phyloP scores from a whole-genome alignment of 192 early-diverging fungal species.

The Phlyctochytrium planicorne region DNA sequence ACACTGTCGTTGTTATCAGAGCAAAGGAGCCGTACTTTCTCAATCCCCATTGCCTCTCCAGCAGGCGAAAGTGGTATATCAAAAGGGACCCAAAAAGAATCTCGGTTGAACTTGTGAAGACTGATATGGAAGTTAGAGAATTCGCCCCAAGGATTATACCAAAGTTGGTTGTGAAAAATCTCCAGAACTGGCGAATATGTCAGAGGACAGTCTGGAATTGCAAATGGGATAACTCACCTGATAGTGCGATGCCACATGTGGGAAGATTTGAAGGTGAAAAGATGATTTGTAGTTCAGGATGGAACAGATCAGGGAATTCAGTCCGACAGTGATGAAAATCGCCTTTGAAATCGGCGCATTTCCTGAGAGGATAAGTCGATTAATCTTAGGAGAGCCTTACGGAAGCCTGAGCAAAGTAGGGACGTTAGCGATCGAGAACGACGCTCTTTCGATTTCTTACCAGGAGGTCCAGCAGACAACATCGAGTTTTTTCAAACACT shows the following conservation, averaged over 20 bases:
- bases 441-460: too few relatives aligned
- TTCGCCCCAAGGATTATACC: background rate
- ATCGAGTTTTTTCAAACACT: too few relatives aligned
- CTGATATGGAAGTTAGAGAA: background rate
- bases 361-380: background rate
- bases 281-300: constrained; percentile 17
- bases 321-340: constrained; percentile 31
- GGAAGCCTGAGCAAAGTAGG: background rate
- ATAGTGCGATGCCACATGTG: constrained; percentile 24
- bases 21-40: constrained; percentile 35
- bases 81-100: constrained; percentile 40
- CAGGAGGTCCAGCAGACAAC: too few relatives aligned
- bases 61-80: constrained; percentile 38
- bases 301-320: constrained; percentile 32
- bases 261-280: constrained; percentile 15
- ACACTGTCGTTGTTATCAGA: constrained; percentile 14
- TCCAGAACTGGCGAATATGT: constrained; percentile 24
- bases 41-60: constrained; percentile 41
- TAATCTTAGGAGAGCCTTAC: background rate
- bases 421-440: too few relatives aligned
- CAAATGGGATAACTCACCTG: constrained; percentile 23
- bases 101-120: constrained; percentile 31
- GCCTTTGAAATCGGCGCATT: constrained; percentile 48
- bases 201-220: constrained; percentile 15
- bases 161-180: constrained; percentile 25